Conservation (phyloP, 441 rosid genomes). For the Erodium moschatum region DNA sequence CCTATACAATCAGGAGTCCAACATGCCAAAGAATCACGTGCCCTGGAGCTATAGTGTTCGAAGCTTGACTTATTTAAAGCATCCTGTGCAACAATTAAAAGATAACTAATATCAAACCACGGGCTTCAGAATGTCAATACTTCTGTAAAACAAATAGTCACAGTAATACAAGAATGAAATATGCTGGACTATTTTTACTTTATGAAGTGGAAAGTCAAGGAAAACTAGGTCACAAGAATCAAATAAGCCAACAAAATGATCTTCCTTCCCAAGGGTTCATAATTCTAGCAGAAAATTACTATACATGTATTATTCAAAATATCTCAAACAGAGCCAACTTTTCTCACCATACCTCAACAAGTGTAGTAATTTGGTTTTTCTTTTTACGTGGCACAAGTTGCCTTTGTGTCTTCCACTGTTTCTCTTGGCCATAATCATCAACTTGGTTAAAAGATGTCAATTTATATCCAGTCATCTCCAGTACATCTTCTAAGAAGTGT, state of each 20-base stretch:
- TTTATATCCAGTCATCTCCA: slow-evolving; percentile 86
- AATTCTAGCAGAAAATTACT: neutral
- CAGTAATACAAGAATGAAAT: neutral
- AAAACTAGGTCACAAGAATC: neutral
- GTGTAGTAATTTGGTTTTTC: slow-evolving; percentile 83
- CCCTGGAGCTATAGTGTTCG: slow-evolving; percentile 73
- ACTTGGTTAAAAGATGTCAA: slow-evolving; percentile 81
- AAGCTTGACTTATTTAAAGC: slow-evolving; percentile 79
- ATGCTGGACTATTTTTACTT: neutral
- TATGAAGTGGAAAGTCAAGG: slow-evolving; percentile 2
- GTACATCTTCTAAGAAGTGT: slow-evolving; percentile 78
- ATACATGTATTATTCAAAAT: neutral
- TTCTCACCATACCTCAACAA: slow-evolving; percentile 70
- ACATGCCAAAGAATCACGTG: slow-evolving; percentile 76
- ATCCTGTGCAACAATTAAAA: slow-evolving; percentile 46
- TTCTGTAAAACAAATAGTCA: neutral
- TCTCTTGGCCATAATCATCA: slow-evolving; percentile 99
- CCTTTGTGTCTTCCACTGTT: slow-evolving; percentile 92
- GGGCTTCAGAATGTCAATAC: slow-evolving; percentile 4
- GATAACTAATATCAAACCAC: slow-evolving; percentile 10
- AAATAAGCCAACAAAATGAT: slow-evolving; percentile 2
- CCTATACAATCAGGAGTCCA: slow-evolving; percentile 96
- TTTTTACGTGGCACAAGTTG: slow-evolving; percentile 82
- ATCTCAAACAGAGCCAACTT: neutral
- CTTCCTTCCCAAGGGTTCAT: neutral